Conservation (phyloP, 2,329 filamentous ascomycete genomes). For the Teratosphaeria pseudoeucalypti region DNA sequence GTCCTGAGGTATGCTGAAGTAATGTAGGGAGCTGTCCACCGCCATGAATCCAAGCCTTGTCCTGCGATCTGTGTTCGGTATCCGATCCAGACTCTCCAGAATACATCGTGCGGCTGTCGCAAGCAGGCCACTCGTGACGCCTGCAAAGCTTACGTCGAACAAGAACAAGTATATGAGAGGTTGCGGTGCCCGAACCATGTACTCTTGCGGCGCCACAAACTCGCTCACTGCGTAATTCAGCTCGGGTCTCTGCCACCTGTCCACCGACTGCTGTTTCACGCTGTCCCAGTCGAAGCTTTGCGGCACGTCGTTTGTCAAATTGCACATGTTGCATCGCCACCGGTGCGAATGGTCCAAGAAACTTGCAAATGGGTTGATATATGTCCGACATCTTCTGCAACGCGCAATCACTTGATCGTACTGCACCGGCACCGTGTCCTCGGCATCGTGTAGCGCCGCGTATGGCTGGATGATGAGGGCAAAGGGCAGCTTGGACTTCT, state of each 20-base stretch:
- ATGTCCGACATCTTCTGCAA: conserved; percentile 88
- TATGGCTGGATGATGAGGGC: conserved; percentile 95
- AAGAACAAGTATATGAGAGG: conserved; percentile 92
- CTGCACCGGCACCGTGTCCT: conserved; percentile 82
- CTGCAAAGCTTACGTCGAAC: conserved; percentile 85
- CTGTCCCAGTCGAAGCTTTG: conserved; percentile 99
- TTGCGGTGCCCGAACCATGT: conserved; percentile 96
- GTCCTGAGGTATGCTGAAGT: conserved; percentile 89
- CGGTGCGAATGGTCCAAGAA: conserved; percentile 95
- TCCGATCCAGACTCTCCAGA: conserved; percentile 84
- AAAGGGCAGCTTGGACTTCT: conserved; percentile 93
- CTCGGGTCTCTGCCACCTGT: conserved; percentile 84
- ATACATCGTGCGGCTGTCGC: conserved; percentile 91
- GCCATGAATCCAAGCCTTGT: conserved; percentile 91
- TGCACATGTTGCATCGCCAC: conserved; percentile 99
- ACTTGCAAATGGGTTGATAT: conserved; percentile 94
- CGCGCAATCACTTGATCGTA: conserved; percentile 96
- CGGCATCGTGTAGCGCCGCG: conserved; percentile 79
- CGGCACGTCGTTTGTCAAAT: conserved; percentile 96
- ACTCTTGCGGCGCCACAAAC: conserved; percentile 95
- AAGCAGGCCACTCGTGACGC: conserved; percentile 80
- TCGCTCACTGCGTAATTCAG: conserved; percentile 95
- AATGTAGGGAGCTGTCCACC: conserved; percentile 88
- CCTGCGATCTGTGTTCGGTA: conserved; percentile 93
- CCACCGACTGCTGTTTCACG: conserved; percentile 77